phyloP scores from a whole-genome alignment of 495 filamentous ascomycete genomes.

The Rostrohypoxylon terebratum region DNA sequence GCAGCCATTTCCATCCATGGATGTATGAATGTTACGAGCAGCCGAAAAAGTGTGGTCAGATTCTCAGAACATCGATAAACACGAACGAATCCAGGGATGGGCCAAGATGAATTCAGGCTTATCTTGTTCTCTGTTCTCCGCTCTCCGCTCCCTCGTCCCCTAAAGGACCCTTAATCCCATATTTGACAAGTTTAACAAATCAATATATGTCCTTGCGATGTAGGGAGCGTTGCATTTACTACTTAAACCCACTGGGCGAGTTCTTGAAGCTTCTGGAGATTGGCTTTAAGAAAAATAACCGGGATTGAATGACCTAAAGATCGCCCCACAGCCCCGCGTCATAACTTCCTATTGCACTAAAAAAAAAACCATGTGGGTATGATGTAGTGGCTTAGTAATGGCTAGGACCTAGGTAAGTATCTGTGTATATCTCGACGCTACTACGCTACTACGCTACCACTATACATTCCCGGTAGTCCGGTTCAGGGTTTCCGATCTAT shows the following conservation, averaged over 20 bases:
- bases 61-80: not conserved
- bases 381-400: conserved; percentile 15
- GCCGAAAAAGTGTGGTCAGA: conserved; percentile 4
- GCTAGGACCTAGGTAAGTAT: not conserved
- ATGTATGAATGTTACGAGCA: conserved; percentile 12
- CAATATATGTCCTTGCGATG: conserved; percentile 12
- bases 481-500: conserved; percentile 30
- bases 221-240: conserved; percentile 36
- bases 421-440: not conserved
- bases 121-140: conserved; percentile 14
- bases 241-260: conserved; percentile 3
- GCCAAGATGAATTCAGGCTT: conserved; percentile 1
- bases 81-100: conserved; percentile 4
- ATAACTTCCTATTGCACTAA: conserved; percentile 18
- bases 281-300: conserved; percentile 18
- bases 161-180: not conserved
- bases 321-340: conserved; percentile 43
- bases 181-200: conserved; percentile 6
- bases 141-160: conserved; percentile 1
- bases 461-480: conserved; percentile 14
- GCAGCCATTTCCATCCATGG: not conserved
- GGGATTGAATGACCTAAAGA: conserved; percentile 28
- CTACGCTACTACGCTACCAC: not conserved
- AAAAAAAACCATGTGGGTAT: not conserved
- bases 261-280: conserved; percentile 22